A percentile compares a stretch with the other conserved stretches of the same genome.
Evolutionary conservation across 495 filamentous ascomycete species (phyloP).

Genomic region (Collariella sp.): DNA sequence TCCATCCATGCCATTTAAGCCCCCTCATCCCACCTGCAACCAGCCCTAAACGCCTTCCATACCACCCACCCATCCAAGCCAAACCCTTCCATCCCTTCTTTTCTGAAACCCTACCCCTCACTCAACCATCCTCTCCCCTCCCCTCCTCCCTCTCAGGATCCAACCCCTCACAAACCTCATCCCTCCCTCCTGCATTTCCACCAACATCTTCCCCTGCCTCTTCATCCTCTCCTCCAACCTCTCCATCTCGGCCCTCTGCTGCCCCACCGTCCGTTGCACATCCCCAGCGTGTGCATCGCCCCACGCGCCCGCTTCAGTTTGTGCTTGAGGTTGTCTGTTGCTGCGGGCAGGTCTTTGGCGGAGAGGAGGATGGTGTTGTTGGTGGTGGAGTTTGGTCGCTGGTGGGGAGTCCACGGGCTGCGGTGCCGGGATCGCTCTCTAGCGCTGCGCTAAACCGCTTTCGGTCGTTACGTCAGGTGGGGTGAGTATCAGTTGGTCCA

Average conservation of each 20-base stretch:
- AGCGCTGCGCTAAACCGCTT: constrained; percentile 5
- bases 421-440: constrained; percentile 6
- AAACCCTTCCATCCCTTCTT: constrained; percentile 6
- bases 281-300: constrained; percentile 62
- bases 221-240: constrained; percentile 61
- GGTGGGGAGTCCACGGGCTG: neutral
- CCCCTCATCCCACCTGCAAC: no score
- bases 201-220: constrained; percentile 49
- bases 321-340: constrained; percentile 65
- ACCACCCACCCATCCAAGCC: neutral
- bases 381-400: neutral
- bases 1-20: no score
- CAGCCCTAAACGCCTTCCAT: no score
- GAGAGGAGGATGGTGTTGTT: constrained; percentile 37
- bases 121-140: constrained; percentile 8
- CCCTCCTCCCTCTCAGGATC: constrained; percentile 6
- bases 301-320: constrained; percentile 68
- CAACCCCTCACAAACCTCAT: constrained; percentile 26
- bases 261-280: constrained; percentile 57
- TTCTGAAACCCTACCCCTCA: constrained; percentile 11
- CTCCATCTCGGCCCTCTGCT: constrained; percentile 73
- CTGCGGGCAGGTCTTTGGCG: constrained; percentile 68
- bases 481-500: neutral
- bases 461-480: constrained; percentile 20
- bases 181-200: constrained; percentile 37